Base-by-base conservation (phyloP, 164 flowering plant genomes). In the Magnolia kwangsiensis region DNA sequence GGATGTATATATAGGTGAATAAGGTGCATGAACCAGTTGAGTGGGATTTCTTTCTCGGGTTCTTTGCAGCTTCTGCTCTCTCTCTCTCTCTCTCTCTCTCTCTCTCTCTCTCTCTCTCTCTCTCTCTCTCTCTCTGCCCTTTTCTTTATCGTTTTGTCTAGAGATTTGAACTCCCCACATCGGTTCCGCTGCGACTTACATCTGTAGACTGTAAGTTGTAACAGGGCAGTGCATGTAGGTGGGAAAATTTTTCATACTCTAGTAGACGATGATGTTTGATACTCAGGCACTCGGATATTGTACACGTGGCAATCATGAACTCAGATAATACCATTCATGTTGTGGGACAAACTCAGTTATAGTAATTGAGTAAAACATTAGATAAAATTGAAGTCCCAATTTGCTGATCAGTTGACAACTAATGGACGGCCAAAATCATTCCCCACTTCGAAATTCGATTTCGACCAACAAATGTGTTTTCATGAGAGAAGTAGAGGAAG, bases 21-120 rank as follows among this genome's bases (percentile, higher is more conserved):
- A 49, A 20, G 27, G 77, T 75, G 77, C 72, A 75, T 75, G 77
- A 75, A 75, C 45, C 49, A 16, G 68, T 14, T 65, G 14, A 65
- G 37, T 24, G 68, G 68, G 71, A 67, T 27, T 31, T 67, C 50
- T 31, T 13, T 11, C n/a, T 67, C n/a, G 45, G 19, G 16, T 50
- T 67, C 64, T 24, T 8, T 67, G 72, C 50, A 29, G 50, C 23
- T 67, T 66, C 21, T 67, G 63, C 55, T 50, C 51, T 50, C 51
- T 55, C 61, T 55, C 61, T 10, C 61, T 55, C 61, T 55, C 59
- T 55, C 61, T 16, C 61, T 10, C 13, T 55, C 61, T 55, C 18
- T 55, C 18, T 55, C 61, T 55, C 61, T 55, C 55, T 50, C 51
- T 50, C 51, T 55, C 61, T 55, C 61, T 10, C 61, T 55, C 61